Base-by-base conservation (phyloP, 805 yeast genomes). In the Pichia scutulata region DNA sequence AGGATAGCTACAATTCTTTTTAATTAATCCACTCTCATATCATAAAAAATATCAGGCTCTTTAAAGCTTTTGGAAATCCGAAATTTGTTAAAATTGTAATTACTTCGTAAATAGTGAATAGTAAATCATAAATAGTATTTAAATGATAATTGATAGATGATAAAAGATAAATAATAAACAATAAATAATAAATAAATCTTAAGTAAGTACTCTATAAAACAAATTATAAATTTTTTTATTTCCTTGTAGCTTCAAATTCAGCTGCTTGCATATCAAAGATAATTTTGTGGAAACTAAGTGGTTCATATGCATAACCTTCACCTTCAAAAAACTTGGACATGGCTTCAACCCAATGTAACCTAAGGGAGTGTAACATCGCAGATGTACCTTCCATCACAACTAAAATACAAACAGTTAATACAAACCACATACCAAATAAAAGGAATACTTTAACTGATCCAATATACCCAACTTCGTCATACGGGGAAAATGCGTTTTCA, bases 371-470 rank as follows among this genome's bases (percentile, higher is more conserved):
- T 60, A 84, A 71, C 90, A 84, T 84, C 21, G 89, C 89, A n/a
- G 88, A 82, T 0, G 89, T 84, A 50, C 90, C 90, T 68, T 84
- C 90, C 90, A 84, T 84, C 45, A 82, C 71, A 44, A 84, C 89
- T 62, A 84, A 70, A 41, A 84, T 81, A 57, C 80, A 75, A 39
- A 81, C 83, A 0, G 89, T 83, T 57, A 84, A 70, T 7, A 77
- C 75, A 64, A 84, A 84, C 90, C 90, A 84, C 80, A 84, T 76
- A 28, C 81, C 86, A 68, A 84, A 84, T 49, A 84, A 66, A 25
- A 78, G 63, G 19, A 82, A 80, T 2, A 82, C 76, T 76, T 76
- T 75, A 39, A 78, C 51, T 7, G 80, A 77, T 9, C 88, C 88
- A 19, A 65, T 56, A 25, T 70, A 55, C 0, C 87, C 87, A 7